Conservation (phyloP, 1,284 basidiomycete species). For the Fomes fomentarius region DNA sequence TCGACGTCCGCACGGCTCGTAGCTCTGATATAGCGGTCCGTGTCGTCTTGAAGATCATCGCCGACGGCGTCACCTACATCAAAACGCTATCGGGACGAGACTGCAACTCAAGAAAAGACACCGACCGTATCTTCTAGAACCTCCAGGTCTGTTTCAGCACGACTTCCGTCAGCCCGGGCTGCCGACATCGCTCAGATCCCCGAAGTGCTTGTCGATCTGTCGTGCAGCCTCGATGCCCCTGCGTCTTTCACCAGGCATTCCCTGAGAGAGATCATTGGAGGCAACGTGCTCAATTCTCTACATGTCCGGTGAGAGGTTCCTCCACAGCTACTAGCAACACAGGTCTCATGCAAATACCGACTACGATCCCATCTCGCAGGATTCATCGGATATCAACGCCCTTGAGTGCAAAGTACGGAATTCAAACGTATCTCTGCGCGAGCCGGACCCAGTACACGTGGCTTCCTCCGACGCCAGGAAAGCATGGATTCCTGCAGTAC, state of each 20-base stretch:
- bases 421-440: constrained; percentile 18
- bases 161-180: neutral
- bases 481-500: constrained; percentile 21
- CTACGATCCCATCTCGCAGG: too few species aligned
- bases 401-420: constrained; percentile 7
- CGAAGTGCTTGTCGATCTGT: neutral
- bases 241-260: neutral
- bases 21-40: too few species aligned
- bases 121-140: too few species aligned
- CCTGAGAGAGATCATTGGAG: neutral
- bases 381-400: neutral
- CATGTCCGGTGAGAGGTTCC: neutral
- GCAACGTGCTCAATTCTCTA: neutral
- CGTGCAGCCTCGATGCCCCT: neutral
- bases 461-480: constrained; percentile 19
- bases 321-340: too few species aligned
- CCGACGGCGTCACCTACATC: too few species aligned
- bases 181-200: neutral
- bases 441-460: constrained; percentile 16
- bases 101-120: too few species aligned
- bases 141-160: too few species aligned
- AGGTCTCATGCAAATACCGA: too few species aligned
- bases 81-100: too few species aligned
- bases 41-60: too few species aligned
- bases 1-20: too few species aligned